Evolutionary conservation across 305 asterid genomes (phyloP), one percentile per base, ranked within the genome.

Genomic region (Coffea humblotiana): DNA sequence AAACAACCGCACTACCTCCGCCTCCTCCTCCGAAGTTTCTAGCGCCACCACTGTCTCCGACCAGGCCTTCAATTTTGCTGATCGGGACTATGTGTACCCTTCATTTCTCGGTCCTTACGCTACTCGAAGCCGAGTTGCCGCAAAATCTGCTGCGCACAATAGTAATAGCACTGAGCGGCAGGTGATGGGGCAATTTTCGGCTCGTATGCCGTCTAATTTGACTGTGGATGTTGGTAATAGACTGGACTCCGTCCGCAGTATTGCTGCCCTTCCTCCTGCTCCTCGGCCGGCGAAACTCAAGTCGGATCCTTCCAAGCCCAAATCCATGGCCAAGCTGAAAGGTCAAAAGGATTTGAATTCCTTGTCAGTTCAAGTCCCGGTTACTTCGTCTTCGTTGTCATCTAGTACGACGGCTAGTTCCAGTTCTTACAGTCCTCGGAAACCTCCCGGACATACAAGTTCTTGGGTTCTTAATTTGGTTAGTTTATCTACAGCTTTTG

Each of bases 101-200:
- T 90, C 99, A 74, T 93, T 93, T 89, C 93, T 93, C 65, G 95
- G 97, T 11, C 97, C 97, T 5, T 90, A 95, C 86, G 88, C 98
- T 75, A 84, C 98, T 78, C 93, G 98, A 54, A 91, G 90, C n/a
- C 87, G 90, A 83, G 88, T 85, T 88, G 79, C 82, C 63, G 76
- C 88, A 35, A 91, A 91, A 80, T 84, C 97, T 32, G 56, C 76
- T 45, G 71, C 94, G 27, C 89, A 83, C 80, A 80, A 68, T 74
- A 82, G 79, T 70, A 56, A 80, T 72, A 47, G 51, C 6, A 47
- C 51, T 47, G 84, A 81, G 87, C 74, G 75, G 76, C 32, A 11
- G 51, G 77, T 60, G 19, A 69, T 80, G 72, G 58, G 84, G 70
- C 88, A 83, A 43, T 81, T 76, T 25, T 84, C 93, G 48, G 81